Conservation (phyloP, 306 rosid genomes). For the Fragaria iinumae region DNA sequence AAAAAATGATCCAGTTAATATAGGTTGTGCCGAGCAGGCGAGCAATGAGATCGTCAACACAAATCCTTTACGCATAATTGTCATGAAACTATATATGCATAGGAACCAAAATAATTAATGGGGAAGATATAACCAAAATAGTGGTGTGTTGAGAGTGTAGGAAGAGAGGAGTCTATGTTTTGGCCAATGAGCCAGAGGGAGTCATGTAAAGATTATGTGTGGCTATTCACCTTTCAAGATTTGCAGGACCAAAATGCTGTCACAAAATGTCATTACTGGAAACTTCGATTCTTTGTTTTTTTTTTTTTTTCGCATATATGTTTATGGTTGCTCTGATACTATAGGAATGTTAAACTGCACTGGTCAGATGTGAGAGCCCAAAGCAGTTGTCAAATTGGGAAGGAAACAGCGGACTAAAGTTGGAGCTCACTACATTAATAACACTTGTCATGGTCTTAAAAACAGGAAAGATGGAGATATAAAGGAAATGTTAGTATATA, state of each 20-base stretch:
- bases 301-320: background rate
- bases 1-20: background rate
- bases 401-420: background rate
- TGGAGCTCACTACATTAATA: background rate
- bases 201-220: background rate
- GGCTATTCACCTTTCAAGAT: background rate
- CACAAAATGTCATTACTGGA: background rate
- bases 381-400: background rate
- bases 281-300: background rate
- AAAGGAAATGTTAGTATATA: background rate
- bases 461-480: background rate
- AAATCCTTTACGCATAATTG: no score
- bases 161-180: background rate
- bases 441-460: background rate
- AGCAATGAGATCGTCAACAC: background rate
- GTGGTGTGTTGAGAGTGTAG: background rate
- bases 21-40: background rate
- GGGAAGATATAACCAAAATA: background rate
- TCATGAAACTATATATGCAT: background rate
- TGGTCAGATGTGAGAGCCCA: background rate
- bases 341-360: background rate
- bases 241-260: background rate
- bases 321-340: background rate
- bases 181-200: background rate
- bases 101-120: background rate